Evolutionary conservation across 169 alveolate genomes (phyloP).

Genomic region (Plasmodium gonderi): DNA sequence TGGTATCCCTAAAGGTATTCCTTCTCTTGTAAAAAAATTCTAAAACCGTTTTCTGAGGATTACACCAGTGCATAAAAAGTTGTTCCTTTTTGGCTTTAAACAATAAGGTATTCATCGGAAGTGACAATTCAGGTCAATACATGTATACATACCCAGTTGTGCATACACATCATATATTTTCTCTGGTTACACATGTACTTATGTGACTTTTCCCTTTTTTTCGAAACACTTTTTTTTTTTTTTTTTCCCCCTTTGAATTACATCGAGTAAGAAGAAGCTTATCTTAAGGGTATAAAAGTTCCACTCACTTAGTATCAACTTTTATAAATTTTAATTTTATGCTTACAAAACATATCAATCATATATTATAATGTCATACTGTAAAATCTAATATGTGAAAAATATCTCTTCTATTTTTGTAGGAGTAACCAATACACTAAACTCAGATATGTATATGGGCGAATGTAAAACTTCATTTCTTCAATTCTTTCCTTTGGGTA

Average conservation of each 20-base stretch:
- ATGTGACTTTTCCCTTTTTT: background rate
- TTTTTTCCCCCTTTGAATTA: background rate
- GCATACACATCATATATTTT: background rate
- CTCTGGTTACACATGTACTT: background rate
- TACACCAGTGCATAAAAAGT: too few species aligned
- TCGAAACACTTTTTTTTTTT: background rate
- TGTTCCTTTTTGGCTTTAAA: background rate
- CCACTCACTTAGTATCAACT: background rate
- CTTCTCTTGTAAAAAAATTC: too few species aligned
- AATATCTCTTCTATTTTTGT: background rate
- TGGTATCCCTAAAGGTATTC: too few species aligned
- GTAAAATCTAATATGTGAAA: background rate
- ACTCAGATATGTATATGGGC: background rate
- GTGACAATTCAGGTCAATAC: background rate
- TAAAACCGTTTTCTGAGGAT: too few species aligned
- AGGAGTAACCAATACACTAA: background rate
- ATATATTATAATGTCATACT: background rate
- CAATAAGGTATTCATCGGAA: background rate
- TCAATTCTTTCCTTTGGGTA: background rate
- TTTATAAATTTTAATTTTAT: background rate
- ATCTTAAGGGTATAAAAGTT: background rate
- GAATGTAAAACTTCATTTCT: background rate
- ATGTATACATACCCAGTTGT: background rate
- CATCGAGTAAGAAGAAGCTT: conserved; percentile 1
- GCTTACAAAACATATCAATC: background rate